These are phyloP conservation scores for Colletotrichum musicola DNA, from an alignment of 2,329 filamentous ascomycete species.

Conservation along the genomic window DNA sequence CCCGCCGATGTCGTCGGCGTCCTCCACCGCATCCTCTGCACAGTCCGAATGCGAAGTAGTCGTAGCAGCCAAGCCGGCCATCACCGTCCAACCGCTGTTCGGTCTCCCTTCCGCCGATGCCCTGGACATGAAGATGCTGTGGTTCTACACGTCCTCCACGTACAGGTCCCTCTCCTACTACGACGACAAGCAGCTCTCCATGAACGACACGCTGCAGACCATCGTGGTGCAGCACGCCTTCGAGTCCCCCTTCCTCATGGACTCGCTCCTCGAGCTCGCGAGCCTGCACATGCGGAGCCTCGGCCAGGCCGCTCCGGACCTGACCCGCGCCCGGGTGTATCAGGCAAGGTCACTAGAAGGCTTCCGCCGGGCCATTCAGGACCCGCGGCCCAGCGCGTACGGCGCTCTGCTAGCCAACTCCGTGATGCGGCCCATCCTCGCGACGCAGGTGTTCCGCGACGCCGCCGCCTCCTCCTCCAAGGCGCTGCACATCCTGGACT, in stretches of 20 bases:
- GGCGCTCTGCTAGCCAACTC: slow-evolving; percentile 64
- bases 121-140: slow-evolving; percentile 65
- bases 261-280: slow-evolving; percentile 63
- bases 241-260: slow-evolving; percentile 64
- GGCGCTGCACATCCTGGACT: slow-evolving; percentile 64
- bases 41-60: no score
- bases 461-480: slow-evolving; percentile 46
- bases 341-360: slow-evolving; percentile 61
- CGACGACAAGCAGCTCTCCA: slow-evolving; percentile 46
- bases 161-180: slow-evolving; percentile 59
- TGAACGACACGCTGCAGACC: slow-evolving; percentile 59
- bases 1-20: no score
- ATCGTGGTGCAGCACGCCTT: slow-evolving; percentile 65
- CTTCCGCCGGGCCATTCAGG: slow-evolving; percentile 63
- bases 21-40: no score
- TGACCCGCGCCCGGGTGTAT: slow-evolving; percentile 55
- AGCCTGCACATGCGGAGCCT: slow-evolving; percentile 61
- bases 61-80: background rate
- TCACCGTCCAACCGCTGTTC: slow-evolving; percentile 50
- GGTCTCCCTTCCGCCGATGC: slow-evolving; percentile 45
- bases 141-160: slow-evolving; percentile 64
- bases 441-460: slow-evolving; percentile 64
- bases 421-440: slow-evolving; percentile 63
- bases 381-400: slow-evolving; percentile 57
- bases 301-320: slow-evolving; percentile 51